Evolutionary conservation across 257 asterid genomes (phyloP), one percentile per base, ranked within the genome.

Genomic region (Agastache rugosa): DNA sequence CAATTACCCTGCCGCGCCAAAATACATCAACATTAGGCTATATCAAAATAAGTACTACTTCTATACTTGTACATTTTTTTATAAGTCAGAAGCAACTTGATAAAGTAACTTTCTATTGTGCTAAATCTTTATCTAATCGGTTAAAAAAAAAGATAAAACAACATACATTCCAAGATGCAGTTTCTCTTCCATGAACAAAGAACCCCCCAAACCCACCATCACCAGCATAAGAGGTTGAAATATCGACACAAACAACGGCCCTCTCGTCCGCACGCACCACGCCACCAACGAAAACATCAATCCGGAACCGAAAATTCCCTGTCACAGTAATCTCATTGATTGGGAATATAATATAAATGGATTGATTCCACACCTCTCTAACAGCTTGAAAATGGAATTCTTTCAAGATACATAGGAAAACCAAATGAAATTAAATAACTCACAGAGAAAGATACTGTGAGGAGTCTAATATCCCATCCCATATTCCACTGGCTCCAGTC

Each of bases 401-500:
- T n/a, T n/a, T n/a, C n/a, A n/a, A n/a, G n/a, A n/a, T n/a, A n/a
- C n/a, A n/a, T 25, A 25, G 29, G 29, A 2, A 25, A 25, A 19
- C 19, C 11, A 17, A 51, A 51, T 51, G 3, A 17, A 17, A 51
- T 10, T 42, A 42, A 22, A 11, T 3, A 14, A 70, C 84, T 3
- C 77, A 86, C 93, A 35, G 88, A 71, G 23, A 80, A 54, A 68
- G 37, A 17, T 15, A 75, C 83, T 2, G 82, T 25, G 0, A 88
- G 56, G 34, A 88, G 86, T n/a, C 87, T 81, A 56, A 86, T 71
- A 69, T 88, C 55, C 88, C 82, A 83, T 17, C 85, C 90, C 51
- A 88, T 2, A 16, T 17, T 73, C 91, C 93, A 88, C 56, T 83
- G 83, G 63, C 20, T 81, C 91, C 83, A 73, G 47, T 84, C 87